Base-by-base conservation (phyloP, 1,284 basidiomycete genomes). In the Trichosporon sp. region DNA sequence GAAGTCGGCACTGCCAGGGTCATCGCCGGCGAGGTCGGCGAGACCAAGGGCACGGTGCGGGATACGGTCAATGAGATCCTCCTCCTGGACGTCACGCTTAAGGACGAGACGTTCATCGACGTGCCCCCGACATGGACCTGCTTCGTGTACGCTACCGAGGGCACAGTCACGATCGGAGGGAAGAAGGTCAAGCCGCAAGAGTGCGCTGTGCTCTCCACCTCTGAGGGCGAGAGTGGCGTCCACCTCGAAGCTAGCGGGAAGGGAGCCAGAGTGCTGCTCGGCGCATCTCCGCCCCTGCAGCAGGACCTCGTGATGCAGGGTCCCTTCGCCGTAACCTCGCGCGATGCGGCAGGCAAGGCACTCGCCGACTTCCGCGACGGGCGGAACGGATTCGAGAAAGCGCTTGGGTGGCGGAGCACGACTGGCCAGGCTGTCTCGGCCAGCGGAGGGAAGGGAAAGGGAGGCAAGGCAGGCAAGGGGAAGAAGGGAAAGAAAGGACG, bases 311-410 rank as follows among this genome's bases (percentile, higher is more conserved):
- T 93, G 69, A 94, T 78, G 77, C 81, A 82, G 68, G 83, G 82
- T 0, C 85, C 85, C 4, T 86, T 86, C 73, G 95, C 96, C 11
- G 91, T 95, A 89, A 94, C 91, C 7, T 89, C 87, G 2, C 85
- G 86, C 14, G 88, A 91, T 73, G 94, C 95, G 76, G 93, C 96
- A 40, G 88, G 91, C 78, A 86, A 92, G 80, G 93, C 95, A 0
- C 83, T 98, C 70, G 78, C 89, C 59, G 96, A 98, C 80, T 97
- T 92, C 80, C 91, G 91, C 84, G 83, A 85, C 61, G 91, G 89
- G 19, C 84, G 79, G 73, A 97, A 98, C 80, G 96, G 96, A 0
- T 98, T 98, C 80, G 96, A 98, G 84, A 90, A 91, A 66, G 94
- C 93, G 0, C 90, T 91, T 70, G 89, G 87, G 4, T 98, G 95